Evolutionary conservation across 768 basidiomycete species (phyloP), one percentile per base, ranked within the genome.

Genomic region (Fomitopsis pulvina): DNA sequence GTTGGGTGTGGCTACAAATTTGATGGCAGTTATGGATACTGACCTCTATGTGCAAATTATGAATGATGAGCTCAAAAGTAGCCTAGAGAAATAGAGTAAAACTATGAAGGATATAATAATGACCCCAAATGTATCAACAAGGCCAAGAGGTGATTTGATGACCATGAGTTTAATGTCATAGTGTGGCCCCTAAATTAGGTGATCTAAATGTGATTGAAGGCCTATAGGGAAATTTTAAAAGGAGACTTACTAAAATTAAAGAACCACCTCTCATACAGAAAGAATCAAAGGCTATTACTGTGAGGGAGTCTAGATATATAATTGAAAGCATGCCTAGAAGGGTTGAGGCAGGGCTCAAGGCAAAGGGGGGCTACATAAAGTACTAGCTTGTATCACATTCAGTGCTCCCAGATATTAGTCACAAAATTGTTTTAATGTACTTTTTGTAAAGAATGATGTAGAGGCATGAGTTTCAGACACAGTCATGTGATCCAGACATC

Each of bases 281-380:
- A 40, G 55, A 57, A 26, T 57, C 47, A 43, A 20, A 49, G 14
- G 37, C 32, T 18, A 57, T 57, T 40, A 16, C 39, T 14, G 25
- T 27, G 4, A 27, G 39, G 20, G 56, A 40, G n/a, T 56, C 50
- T 49, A 55, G 52, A 26, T 46, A 52, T 27, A 26, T 57, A 30
- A 52, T 57, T 22, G 40, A 39, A 21, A 57, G 56, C 40, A 57
- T 57, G 56, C 50, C 55, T 55, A 57, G 56, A 34, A 57, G 55
- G 44, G 22, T 55, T 40, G 32, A 45, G 50, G 53, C 51, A 46
- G 50, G 32, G n/a, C n/a, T n/a, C n/a, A n/a, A n/a, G n/a, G n/a
- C n/a, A n/a, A n/a, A n/a, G n/a, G n/a, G n/a, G n/a, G n/a, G n/a
- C n/a, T n/a, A n/a, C n/a, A n/a, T n/a, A n/a, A n/a, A n/a, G n/a